These are phyloP conservation scores for Larix kaempferi DNA, from an alignment of 75 land plant genomes.

Conservation along the genomic window DNA sequence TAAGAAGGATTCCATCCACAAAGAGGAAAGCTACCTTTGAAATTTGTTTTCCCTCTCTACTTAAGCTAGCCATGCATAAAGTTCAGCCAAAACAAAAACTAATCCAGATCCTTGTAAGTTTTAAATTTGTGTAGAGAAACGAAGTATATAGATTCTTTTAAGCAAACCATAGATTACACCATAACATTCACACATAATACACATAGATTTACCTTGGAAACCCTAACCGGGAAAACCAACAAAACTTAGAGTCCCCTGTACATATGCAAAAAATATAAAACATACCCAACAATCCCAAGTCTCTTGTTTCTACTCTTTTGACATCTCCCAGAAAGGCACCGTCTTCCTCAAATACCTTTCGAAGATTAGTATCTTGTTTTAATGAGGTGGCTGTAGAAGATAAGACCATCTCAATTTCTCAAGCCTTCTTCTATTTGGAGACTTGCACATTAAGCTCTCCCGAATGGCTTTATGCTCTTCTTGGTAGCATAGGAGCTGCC, in stretches of 20 bases:
- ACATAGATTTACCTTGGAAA: no score
- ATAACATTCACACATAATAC: no score
- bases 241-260: no score
- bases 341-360: conserved; percentile 40
- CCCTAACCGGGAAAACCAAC: no score
- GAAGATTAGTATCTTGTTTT: conserved; percentile 20
- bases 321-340: conserved; percentile 34
- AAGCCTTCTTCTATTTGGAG: conserved; percentile 37
- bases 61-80: conserved; percentile 19
- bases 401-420: not conserved
- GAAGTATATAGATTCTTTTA: no score
- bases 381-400: not conserved
- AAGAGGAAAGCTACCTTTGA: conserved; percentile 39
- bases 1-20: conserved; percentile 7
- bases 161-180: no score
- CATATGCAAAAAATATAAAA: no score
- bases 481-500: conserved; percentile 48
- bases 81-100: conserved; percentile 15
- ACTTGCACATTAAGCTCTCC: conserved; percentile 47
- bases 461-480: conserved; percentile 51
- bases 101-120: no score
- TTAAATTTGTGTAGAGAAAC: no score
- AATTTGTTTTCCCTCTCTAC: conserved; percentile 13
- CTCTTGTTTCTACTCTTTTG: conserved; percentile 45
- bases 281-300: no score